Evolutionary conservation across 441 rosid genomes (phyloP), one percentile per base, ranked within the genome.

Genomic region (Erysimum pusillum): DNA sequence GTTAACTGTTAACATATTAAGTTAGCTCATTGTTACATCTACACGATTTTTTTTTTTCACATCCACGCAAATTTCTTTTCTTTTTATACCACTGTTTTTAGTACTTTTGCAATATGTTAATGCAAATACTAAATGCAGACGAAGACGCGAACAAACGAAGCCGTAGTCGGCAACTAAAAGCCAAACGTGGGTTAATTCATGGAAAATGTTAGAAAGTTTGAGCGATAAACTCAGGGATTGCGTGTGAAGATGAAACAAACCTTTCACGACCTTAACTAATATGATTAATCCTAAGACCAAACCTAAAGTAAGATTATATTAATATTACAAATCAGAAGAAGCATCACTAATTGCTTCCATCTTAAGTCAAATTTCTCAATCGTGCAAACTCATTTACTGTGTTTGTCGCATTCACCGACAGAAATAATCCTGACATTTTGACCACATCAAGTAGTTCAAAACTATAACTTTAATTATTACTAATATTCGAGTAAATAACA

Each of bases 211-310:
- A 6, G 42, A 4, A 73, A 64, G 35, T 66, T 74, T 67, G 45
- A 14, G 17, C 20, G 36, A 52, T 48, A 68, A 41, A 17, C 68
- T 49, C 28, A 9, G 34, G 49, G 79, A 22, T 59, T 75, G 79
- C 78, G 79, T 76, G 79, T 76, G 61, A 56, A 56, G 71, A 46
- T 70, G 61, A 46, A 46, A 63, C 67, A 12, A 76, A 25, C 71
- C 76, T 76, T 76, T 63, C 76, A 36, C 49, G 67, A 70, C 67
- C 36, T 44, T 69, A 12, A 45, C 38, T 25, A 45, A 45, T 36
- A 70, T 70, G 76, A 76, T 70, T 56, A 63, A 35, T 44, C 48
- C 34, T 17, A 15, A 35, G 51, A 62, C 65, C 48, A 54, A 35
- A 54, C 59, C 25, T 53, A 35, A 62, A 63, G 75, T 54, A 22